Percentiles rank a stretch among this genome's conserved stretches.
These are phyloP conservation scores for Suhomyces bribrorum DNA, from an alignment of 1,139 yeast genomes.

Conservation along the genomic window DNA sequence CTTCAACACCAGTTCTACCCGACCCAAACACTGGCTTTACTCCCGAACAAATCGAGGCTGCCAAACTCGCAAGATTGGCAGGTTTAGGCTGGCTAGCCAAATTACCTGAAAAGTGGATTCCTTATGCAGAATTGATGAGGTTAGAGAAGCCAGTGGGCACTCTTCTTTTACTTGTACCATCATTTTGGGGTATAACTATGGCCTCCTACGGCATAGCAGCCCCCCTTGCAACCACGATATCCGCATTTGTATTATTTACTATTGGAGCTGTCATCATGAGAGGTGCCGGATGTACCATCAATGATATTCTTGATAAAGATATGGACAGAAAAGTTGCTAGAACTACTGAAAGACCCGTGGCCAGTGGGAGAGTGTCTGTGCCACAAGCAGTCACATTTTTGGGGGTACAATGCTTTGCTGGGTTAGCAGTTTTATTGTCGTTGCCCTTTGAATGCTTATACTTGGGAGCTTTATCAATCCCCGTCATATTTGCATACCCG, in stretches of 20 bases:
- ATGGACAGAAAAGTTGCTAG: conserved; percentile 84
- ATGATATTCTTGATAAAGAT: conserved; percentile 82
- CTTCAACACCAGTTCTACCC: not conserved
- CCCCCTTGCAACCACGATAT: conserved; percentile 59
- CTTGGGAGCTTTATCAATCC: conserved; percentile 78
- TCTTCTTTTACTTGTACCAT: conserved; percentile 75
- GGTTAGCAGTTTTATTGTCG: conserved; percentile 67
- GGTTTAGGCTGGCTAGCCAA: conserved; percentile 62
- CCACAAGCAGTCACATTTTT: conserved; percentile 74
- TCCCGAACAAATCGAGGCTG: conserved; percentile 55
- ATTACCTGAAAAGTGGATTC: conserved; percentile 73
- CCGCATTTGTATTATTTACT: conserved; percentile 67
- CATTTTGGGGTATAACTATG: conserved; percentile 80
- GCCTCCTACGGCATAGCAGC: conserved; percentile 78
- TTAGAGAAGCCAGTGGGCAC: conserved; percentile 95
- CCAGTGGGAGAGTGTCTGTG: conserved; percentile 77
- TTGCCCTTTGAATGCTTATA: conserved; percentile 82
- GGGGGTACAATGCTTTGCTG: conserved; percentile 75
- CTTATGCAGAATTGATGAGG: conserved; percentile 89
- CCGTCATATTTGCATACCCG: conserved; percentile 85
- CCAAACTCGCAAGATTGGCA: conserved; percentile 56
- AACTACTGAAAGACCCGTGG: conserved; percentile 86
- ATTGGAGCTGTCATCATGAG: conserved; percentile 90
- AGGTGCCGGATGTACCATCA: conserved; percentile 97
- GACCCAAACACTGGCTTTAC: conserved; percentile 36